A percentile compares a stretch with the other conserved stretches of the same genome.
These are phyloP conservation scores for Colletotrichum sp. DNA, from an alignment of 2,329 filamentous ascomycete species.

Conservation along the genomic window DNA sequence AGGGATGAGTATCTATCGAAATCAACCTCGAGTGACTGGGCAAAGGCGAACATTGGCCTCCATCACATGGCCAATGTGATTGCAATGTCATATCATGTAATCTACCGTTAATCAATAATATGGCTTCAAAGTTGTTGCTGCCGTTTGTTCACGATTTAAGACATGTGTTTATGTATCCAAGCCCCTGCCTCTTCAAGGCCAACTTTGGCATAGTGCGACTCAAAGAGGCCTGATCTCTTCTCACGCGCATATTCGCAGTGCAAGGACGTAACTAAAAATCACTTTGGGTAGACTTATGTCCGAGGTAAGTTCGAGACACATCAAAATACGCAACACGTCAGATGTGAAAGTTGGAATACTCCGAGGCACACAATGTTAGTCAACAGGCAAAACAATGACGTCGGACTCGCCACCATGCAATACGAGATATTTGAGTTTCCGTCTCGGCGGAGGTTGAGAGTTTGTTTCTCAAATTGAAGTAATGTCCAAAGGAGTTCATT, in stretches of 20 bases:
- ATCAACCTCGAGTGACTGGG: neutral
- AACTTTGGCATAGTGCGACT: neutral
- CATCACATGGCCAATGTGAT: no score
- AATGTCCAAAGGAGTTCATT: neutral
- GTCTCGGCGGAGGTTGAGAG: neutral
- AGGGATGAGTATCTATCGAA: no score
- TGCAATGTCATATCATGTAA: no score
- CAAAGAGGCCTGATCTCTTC: neutral
- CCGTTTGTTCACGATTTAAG: no score
- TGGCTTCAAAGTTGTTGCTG: no score
- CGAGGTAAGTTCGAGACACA: neutral
- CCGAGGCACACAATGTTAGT: neutral
- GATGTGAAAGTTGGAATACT: neutral
- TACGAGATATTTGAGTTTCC: neutral
- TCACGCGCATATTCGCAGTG: neutral
- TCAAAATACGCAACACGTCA: neutral
- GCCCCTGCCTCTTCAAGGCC: no score
- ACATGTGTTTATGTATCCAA: no score
- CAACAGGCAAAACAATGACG: neutral
- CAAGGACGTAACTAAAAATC: neutral
- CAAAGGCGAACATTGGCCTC: neutral
- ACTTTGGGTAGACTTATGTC: neutral
- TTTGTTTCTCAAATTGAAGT: neutral
- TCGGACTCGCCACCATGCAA: neutral
- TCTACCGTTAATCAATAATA: no score